phyloP scores from a whole-genome alignment of 2,329 filamentous ascomycete species.

The Waltergamsia citrina region DNA sequence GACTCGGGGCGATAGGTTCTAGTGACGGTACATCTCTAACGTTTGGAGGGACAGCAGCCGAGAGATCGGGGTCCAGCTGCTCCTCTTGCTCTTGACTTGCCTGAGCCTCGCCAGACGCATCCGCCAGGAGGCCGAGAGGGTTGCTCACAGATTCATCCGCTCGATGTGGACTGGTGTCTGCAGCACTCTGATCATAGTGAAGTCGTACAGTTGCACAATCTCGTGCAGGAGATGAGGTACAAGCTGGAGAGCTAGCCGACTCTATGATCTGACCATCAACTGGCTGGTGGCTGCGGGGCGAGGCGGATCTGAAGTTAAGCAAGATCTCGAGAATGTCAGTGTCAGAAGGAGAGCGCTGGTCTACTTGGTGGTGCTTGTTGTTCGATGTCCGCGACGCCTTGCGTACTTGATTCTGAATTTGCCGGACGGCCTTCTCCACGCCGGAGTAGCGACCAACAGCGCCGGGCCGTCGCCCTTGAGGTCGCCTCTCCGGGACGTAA shows the following conservation, averaged over 20 bases:
- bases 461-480: background rate
- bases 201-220: background rate
- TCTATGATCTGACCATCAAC: too few species aligned
- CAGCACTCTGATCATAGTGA: background rate
- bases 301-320: background rate
- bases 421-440: constrained; percentile 1
- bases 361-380: background rate
- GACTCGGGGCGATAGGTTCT: background rate
- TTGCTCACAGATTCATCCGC: background rate
- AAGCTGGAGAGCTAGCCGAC: background rate
- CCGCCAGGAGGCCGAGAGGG: background rate
- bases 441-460: constrained; percentile 1
- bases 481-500: background rate
- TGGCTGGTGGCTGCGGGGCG: background rate
- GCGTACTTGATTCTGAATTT: constrained; percentile 1
- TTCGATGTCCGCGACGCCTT: background rate
- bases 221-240: background rate
- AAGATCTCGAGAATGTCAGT: background rate
- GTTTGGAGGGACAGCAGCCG: background rate
- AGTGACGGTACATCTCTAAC: background rate
- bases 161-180: background rate
- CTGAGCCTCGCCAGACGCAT: constrained; percentile 1
- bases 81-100: background rate
- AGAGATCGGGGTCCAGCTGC: background rate
- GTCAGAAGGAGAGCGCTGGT: background rate